Conservation (phyloP, 441 rosid genomes). For the Dalechampia spathulata region DNA sequence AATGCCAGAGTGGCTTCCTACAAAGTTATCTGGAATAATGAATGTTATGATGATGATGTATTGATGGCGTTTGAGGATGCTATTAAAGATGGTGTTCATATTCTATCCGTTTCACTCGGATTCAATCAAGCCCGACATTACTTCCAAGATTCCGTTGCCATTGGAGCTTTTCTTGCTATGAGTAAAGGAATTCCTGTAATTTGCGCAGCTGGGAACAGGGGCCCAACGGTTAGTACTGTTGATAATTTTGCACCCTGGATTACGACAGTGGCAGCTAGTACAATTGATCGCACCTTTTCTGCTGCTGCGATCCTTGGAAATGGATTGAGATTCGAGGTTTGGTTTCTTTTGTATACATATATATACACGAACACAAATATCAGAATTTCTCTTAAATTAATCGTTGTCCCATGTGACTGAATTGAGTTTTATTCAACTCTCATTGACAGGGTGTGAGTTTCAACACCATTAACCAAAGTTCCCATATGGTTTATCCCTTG, state of each 20-base stretch:
- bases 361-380: too few relatives aligned
- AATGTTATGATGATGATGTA: constrained; percentile 46
- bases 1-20: constrained; percentile 69
- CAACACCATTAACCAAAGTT: constrained; percentile 8
- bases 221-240: constrained; percentile 8
- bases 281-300: constrained; percentile 62
- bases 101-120: constrained; percentile 60
- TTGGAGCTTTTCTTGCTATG: constrained; percentile 25
- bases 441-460: constrained; percentile 17
- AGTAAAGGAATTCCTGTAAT: constrained; percentile 19
- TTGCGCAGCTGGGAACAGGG: constrained; percentile 25
- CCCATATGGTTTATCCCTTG: constrained; percentile 11
- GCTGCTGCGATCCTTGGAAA: constrained; percentile 44
- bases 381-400: too few relatives aligned
- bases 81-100: constrained; percentile 65
- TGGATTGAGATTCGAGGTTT: constrained; percentile 16
- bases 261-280: constrained; percentile 68
- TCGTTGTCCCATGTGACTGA: too few relatives aligned
- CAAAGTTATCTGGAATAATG: constrained; percentile 71
- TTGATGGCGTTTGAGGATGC: constrained; percentile 68
- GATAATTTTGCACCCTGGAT: constrained; percentile 65
- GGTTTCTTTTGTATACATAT: too few relatives aligned
- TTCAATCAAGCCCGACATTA: constrained; percentile 14
- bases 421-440: too few relatives aligned
- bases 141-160: constrained; percentile 1